These are phyloP conservation scores for Didymella segeticola DNA, from an alignment of 2,329 filamentous ascomycete species.

Conservation along the genomic window DNA sequence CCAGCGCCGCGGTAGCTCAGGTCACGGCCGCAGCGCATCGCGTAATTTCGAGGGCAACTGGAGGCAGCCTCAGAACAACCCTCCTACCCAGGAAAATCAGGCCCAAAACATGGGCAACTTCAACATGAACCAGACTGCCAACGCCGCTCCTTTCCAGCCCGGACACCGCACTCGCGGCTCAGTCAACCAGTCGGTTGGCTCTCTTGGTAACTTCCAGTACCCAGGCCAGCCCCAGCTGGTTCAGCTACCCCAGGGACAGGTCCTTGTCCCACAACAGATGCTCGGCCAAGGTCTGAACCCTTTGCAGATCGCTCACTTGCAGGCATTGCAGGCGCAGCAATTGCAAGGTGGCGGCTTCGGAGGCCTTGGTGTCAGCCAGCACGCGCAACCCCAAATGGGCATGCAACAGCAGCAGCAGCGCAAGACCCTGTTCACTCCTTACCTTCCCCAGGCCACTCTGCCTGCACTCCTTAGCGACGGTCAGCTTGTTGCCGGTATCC, in stretches of 20 bases:
- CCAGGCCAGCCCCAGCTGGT: constrained; percentile 85
- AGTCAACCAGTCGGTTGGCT: constrained; percentile 81
- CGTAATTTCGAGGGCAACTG: constrained; percentile 98
- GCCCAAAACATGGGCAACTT: constrained; percentile 65
- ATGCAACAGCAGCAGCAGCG: constrained; percentile 89
- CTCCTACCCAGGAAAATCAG: constrained; percentile 55
- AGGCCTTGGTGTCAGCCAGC: constrained; percentile 72
- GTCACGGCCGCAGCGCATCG: constrained; percentile 82
- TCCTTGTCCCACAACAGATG: constrained; percentile 83
- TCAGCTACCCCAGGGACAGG: constrained; percentile 82
- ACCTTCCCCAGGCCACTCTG: constrained; percentile 91
- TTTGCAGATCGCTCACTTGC: constrained; percentile 86
- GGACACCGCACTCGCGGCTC: constrained; percentile 87
- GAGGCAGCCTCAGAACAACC: constrained; percentile 75
- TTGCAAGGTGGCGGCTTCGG: constrained; percentile 75
- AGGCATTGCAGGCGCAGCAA: constrained; percentile 88
- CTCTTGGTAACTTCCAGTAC: constrained; percentile 88
- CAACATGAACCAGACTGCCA: constrained; percentile 73
- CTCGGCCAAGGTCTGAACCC: constrained; percentile 89
- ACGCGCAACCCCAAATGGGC: constrained; percentile 69
- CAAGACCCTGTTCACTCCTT: constrained; percentile 98
- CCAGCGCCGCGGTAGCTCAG: constrained; percentile 75
- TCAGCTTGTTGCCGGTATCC: constrained; percentile 92
- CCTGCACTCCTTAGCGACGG: constrained; percentile 90
- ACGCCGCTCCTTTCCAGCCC: constrained; percentile 81